Percentiles rank a stretch among this genome's conserved stretches.
Conservation (phyloP, 2,329 filamentous ascomycete species). For the Phialemoniopsis sp. region DNA sequence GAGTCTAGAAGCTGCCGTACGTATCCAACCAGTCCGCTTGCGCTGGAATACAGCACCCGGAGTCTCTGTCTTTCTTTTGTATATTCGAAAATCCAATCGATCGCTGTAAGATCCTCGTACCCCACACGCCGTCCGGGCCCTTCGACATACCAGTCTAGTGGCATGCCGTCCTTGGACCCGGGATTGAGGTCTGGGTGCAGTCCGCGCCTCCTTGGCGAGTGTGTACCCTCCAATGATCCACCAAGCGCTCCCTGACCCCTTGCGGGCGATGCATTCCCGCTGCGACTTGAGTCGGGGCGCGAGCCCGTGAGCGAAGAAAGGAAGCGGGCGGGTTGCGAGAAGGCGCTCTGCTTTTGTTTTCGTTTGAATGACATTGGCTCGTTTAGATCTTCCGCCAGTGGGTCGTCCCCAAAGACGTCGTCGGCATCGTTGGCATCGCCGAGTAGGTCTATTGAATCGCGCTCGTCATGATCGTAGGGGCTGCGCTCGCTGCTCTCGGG, state of each 20-base stretch:
- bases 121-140: constrained; percentile 85
- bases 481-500: constrained; percentile 14
- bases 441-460: constrained; percentile 43
- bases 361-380: constrained; percentile 68
- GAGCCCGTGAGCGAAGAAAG: constrained; percentile 40
- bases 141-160: constrained; percentile 82
- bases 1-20: constrained; percentile 72
- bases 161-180: constrained; percentile 39
- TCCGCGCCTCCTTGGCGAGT: constrained; percentile 3
- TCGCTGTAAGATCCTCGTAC: constrained; percentile 94
- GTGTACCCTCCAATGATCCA: not conserved
- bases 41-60: constrained; percentile 67
- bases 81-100: constrained; percentile 99
- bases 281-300: not conserved
- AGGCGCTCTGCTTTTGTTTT: constrained; percentile 49
- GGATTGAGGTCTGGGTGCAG: constrained; percentile 2
- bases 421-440: constrained; percentile 32
- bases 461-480: constrained; percentile 26
- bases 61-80: constrained; percentile 90
- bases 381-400: constrained; percentile 43
- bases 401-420: constrained; percentile 49
- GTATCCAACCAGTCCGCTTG: constrained; percentile 69
- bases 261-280: not conserved
- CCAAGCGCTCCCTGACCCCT: not conserved
- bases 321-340: constrained; percentile 42